These are phyloP conservation scores for Parathielavia hyrcaniae DNA, from an alignment of 495 filamentous ascomycete genomes.

Conservation along the genomic window DNA sequence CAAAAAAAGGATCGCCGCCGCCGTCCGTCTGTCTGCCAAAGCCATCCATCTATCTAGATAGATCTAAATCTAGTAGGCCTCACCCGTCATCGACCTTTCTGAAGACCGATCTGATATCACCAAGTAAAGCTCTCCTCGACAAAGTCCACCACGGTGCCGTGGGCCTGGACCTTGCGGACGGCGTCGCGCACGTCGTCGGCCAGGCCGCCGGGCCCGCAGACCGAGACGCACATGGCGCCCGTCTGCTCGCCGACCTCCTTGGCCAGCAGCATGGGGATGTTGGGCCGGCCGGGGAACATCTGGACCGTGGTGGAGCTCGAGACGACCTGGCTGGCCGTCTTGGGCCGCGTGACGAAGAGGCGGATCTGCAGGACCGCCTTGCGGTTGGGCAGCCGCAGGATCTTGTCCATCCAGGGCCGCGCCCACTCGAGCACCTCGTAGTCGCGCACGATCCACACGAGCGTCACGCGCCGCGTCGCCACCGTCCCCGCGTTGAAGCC, in stretches of 20 bases:
- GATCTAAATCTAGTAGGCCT: background rate
- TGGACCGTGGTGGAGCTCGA: conserved; percentile 68
- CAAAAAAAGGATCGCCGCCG: background rate
- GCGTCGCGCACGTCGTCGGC: conserved; percentile 77
- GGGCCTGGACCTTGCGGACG: conserved; percentile 58
- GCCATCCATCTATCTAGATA: background rate
- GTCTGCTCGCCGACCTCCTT: conserved; percentile 71
- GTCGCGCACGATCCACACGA: conserved; percentile 89
- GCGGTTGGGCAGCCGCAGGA: conserved; percentile 70
- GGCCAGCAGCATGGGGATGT: conserved; percentile 66
- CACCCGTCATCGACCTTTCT: background rate
- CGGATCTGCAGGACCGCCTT: conserved; percentile 74
- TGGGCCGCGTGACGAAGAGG: conserved; percentile 81
- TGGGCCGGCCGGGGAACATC: conserved; percentile 84
- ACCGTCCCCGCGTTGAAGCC: conserved; percentile 66
- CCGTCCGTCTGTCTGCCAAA: too few relatives aligned
- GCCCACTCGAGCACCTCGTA: conserved; percentile 89
- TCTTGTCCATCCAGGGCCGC: conserved; percentile 83
- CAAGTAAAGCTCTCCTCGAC: conserved; percentile 87
- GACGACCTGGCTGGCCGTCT: conserved; percentile 63
- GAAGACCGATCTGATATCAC: conserved; percentile 41
- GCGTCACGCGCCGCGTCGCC: conserved; percentile 70
- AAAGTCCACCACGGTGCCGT: conserved; percentile 63
- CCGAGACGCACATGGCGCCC: conserved; percentile 84
- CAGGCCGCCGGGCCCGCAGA: conserved; percentile 79